Base-by-base conservation (phyloP, 306 rosid genomes). In the Hylodesmum podocarpum region DNA sequence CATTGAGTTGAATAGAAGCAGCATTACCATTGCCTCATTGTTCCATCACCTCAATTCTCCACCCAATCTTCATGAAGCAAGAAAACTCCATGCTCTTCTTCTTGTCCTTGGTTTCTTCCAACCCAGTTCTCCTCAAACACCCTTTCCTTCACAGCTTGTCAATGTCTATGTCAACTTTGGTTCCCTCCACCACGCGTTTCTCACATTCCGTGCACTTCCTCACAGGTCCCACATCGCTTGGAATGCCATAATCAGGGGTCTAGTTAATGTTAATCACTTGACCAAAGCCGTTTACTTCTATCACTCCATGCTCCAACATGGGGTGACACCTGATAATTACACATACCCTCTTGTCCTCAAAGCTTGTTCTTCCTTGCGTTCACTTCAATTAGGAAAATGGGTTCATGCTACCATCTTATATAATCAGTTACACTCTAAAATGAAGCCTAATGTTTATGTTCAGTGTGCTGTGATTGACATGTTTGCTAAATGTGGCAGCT, bases 261-360 rank as follows among this genome's bases (percentile, higher is more conserved):
- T 86, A 1, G 50, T 86, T 8, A 10, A 27, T 46, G 73, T 11
- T 21, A 62, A 77, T 15, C 62, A 69, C 28, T 84, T 77, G 61
- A 34, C 66, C 11, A 4, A 50, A 8, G 78, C 85, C 62, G 68
- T 84, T 81, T 27, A 58, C 37, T 66, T 78, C 6, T 82, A 78
- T 13, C 77, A 57, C 67, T 57, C 82, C 44, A 82, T 82, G 83
- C 51, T 84, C 28, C 49, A 72, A n/a, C 58, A 84, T 2, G 78
- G 85, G 31, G 46, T 67, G 0, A 54, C 28, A 51, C 85, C 89
- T 15, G 89, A 83, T 27, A 80, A 77, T 7, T 86, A 83, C 72
- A 83, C 85, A 2, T 86, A 80, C 71, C 87, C 89, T 5, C 69
- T 86, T 33, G 87, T 83, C 33, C 77, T 86, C 1, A 86, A 86